Evolutionary conservation across 1,284 basidiomycete genomes (phyloP), one percentile per base, ranked within the genome.

Genomic region (Sanghuangporus sanghuang): DNA sequence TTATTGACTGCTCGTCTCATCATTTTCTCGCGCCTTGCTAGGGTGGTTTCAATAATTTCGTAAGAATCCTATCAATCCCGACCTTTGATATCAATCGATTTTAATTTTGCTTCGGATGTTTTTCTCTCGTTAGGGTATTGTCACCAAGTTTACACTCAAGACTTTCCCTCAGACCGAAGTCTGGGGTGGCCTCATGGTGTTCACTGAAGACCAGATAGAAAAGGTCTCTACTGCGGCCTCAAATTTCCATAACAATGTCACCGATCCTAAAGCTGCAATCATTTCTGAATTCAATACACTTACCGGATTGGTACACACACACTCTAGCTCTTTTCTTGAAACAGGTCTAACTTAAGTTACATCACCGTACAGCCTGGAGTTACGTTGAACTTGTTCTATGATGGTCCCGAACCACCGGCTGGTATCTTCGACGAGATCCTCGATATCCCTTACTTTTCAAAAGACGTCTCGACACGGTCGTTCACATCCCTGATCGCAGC

Each of bases 21-120:
- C 14, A 16, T 8, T 7, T 35, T 49, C 27, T 23, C 50, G 62
- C 18, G 61, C n/a, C 11, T 9, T 53, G 14, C 36, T 35, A 85
- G 83, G 85, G 84, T 48, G 82, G 84, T 16, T 73, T 78, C 66
- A 86, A 87, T 66, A 87, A 86, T 68, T 86, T 84, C 65, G 85
- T 84, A 62, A 63, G 81, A 46, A 39, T 11, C 14, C 11, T 52
- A 48, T n/a, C 23, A 50, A 16, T 6, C 14, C 12, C 23, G 23
- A 42, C 40, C 27, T 21, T 23, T n/a, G 40, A 27, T 6, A 42
- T 18, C 42, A 35, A 18, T 32, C 27, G 4, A 23, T 59, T 18
- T 32, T 32, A 14, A n/a, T 14, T 12, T 16, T 35, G 35, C 8
- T 40, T 57, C 40, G 27, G 27, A 46, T 18, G 16, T 16, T 14